A percentile compares a stretch with the other conserved stretches of the same genome.
Conservation (phyloP, 2,329 filamentous ascomycete genomes). For the Falciphora oryzae region DNA sequence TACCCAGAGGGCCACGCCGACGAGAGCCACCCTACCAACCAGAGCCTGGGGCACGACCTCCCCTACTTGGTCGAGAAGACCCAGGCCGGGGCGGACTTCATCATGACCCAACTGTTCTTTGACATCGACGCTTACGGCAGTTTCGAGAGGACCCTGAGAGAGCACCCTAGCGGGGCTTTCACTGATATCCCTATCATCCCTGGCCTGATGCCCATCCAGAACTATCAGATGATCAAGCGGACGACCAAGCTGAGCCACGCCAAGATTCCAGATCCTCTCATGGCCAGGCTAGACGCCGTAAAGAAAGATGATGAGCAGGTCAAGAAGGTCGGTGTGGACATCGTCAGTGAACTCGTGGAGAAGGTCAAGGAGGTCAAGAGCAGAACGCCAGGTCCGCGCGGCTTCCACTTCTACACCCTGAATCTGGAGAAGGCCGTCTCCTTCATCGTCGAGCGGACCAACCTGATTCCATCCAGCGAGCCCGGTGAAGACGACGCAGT, state of each 20-base stretch:
- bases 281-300: conserved; percentile 64
- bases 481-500: conserved; percentile 41
- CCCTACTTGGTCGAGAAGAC: conserved; percentile 88
- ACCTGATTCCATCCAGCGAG: conserved; percentile 63
- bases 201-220: conserved; percentile 95
- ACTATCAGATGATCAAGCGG: conserved; percentile 89
- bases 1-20: conserved; percentile 96
- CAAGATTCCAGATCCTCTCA: conserved; percentile 64
- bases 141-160: conserved; percentile 71
- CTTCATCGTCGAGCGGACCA: conserved; percentile 79
- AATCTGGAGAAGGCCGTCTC: conserved; percentile 95
- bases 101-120: conserved; percentile 98
- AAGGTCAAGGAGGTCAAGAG: conserved; percentile 61
- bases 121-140: conserved; percentile 75
- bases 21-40: conserved; percentile 70
- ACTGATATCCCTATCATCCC: conserved; percentile 86
- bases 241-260: conserved; percentile 95
- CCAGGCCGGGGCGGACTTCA: conserved; percentile 87
- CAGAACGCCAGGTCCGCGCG: conserved; percentile 53
- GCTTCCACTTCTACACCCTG: conserved; percentile 96
- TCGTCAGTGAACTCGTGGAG: conserved; percentile 78
- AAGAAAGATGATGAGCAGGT: conserved; percentile 77
- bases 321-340: conserved; percentile 73
- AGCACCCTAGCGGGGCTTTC: conserved; percentile 80
- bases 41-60: conserved; percentile 71